A percentile compares a stretch with the other conserved stretches of the same genome.
Conservation (phyloP, 225 moss, liverwort and hornwort species). For the Asterella californica region DNA sequence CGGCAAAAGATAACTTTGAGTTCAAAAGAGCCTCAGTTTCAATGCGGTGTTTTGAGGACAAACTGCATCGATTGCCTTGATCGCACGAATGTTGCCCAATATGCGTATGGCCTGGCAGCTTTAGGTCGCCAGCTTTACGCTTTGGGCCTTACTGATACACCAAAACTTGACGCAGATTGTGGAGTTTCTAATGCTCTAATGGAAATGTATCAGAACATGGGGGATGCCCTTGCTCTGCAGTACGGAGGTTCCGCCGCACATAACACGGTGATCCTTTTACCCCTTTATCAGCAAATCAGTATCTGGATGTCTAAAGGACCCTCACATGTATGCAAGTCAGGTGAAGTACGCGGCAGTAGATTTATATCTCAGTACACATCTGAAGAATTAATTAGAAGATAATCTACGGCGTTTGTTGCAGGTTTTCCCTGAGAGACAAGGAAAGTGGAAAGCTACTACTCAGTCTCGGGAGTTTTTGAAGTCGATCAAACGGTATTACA, state of each 20-base stretch:
- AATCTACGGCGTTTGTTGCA: conserved; percentile 24
- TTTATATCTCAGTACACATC: background rate
- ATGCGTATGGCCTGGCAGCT: conserved; percentile 79
- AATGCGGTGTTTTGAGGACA: conserved; percentile 79
- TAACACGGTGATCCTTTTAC: conserved; percentile 61
- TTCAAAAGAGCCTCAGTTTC: conserved; percentile 66
- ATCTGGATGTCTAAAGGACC: background rate
- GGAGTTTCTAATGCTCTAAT: conserved; percentile 57
- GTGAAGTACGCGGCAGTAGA: background rate
- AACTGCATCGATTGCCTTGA: conserved; percentile 97
- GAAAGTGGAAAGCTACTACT: conserved; percentile 87
- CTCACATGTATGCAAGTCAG: background rate
- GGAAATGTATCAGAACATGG: conserved; percentile 87
- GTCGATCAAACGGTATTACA: conserved; percentile 84
- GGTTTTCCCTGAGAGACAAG: conserved; percentile 90
- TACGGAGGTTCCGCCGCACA: conserved; percentile 92
- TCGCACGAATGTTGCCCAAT: conserved; percentile 92
- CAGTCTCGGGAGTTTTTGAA: conserved; percentile 87
- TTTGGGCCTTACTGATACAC: conserved; percentile 60
- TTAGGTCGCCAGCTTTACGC: conserved; percentile 82
- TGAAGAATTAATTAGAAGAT: background rate
- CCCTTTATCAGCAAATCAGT: background rate
- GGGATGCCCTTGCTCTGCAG: conserved; percentile 79
- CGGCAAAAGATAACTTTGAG: conserved; percentile 29
- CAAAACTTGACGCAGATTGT: conserved; percentile 57